phyloP scores from a whole-genome alignment of 345 rosid species.

The Eucalyptus globulus region DNA sequence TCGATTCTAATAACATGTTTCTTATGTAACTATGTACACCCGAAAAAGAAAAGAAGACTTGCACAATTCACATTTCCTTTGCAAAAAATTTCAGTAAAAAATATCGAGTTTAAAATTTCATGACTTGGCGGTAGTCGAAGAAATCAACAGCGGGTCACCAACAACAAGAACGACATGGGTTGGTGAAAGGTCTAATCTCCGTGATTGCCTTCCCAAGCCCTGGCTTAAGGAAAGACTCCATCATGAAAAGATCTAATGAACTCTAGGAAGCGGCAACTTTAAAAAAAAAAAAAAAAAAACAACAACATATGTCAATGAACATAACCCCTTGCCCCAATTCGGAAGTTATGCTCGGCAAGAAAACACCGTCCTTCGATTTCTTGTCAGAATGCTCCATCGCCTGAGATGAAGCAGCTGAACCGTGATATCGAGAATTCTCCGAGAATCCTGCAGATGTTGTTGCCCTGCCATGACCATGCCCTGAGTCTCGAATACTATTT shows the following conservation, averaged over 20 bases:
- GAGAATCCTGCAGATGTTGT: neutral
- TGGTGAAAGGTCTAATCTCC: neutral
- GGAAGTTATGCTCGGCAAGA: neutral
- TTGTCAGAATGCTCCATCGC: constrained; percentile 6
- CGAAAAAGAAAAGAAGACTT: neutral
- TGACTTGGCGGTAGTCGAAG: neutral
- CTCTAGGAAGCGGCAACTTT: neutral
- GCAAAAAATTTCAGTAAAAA: neutral
- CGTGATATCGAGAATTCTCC: neutral
- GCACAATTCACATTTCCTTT: neutral
- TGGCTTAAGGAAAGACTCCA: neutral
- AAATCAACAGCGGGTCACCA: neutral
- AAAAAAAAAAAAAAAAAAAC: too few species aligned
- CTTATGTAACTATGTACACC: too few species aligned
- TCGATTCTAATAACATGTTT: too few species aligned
- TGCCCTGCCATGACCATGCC: neutral
- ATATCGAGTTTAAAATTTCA: neutral
- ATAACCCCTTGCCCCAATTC: neutral
- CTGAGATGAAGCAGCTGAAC: constrained; percentile 8
- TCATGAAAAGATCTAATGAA: neutral
- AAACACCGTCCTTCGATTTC: constrained; percentile 7
- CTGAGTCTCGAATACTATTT: neutral
- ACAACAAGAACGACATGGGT: neutral
- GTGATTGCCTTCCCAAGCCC: neutral
- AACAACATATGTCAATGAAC: neutral